These are phyloP conservation scores for Tuber brumale DNA, from an alignment of 495 filamentous ascomycete species.

Conservation along the genomic window DNA sequence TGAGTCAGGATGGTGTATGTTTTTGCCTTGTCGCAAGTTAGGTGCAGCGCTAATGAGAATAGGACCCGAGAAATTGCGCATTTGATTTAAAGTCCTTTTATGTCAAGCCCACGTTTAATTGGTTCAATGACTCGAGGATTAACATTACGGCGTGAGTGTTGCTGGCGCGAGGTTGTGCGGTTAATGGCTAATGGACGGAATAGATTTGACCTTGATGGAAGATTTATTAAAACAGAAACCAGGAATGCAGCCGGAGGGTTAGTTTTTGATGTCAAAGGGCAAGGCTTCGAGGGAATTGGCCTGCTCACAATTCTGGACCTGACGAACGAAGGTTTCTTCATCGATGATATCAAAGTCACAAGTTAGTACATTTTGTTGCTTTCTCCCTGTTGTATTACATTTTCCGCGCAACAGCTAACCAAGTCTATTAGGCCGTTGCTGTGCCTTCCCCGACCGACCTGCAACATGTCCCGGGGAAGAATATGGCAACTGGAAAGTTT, in stretches of 20 bases:
- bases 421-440: background rate
- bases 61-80: background rate
- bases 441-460: background rate
- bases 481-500: background rate
- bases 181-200: background rate
- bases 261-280: background rate
- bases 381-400: background rate
- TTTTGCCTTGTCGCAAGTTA: background rate
- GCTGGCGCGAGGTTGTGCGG: background rate
- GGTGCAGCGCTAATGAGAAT: background rate
- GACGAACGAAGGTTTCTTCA: background rate
- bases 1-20: constrained; percentile 1
- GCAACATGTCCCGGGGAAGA: background rate
- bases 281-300: constrained; percentile 1
- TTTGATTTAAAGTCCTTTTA: constrained; percentile 4
- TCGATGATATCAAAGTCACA: constrained; percentile 3
- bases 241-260: background rate
- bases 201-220: background rate
- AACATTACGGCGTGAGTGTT: constrained; percentile 3
- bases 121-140: background rate
- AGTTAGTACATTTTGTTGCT: background rate
- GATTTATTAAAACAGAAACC: background rate
- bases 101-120: background rate
- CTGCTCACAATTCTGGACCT: background rate
- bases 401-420: background rate